Conservation (phyloP, 768 basidiomycete species). For the Suillus plorans region DNA sequence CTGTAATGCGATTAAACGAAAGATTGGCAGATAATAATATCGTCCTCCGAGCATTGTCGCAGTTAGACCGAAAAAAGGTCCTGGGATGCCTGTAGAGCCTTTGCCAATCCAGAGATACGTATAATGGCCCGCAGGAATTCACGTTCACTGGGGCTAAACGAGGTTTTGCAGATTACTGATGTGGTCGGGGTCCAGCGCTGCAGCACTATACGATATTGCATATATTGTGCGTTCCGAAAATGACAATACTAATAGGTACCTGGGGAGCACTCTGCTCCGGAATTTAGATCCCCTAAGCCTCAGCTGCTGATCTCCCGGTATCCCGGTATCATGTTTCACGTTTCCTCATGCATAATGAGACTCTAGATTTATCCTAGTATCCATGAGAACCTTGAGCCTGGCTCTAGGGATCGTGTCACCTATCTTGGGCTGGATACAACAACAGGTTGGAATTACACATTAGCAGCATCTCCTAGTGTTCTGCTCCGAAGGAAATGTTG, state of each 20-base stretch:
- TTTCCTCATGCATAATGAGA: not conserved
- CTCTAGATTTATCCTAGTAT: not conserved
- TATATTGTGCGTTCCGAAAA: not conserved
- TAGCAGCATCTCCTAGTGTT: not conserved
- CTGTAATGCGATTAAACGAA: too few relatives aligned
- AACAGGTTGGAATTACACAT: not conserved
- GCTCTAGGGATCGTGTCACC: not conserved
- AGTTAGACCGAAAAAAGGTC: too few relatives aligned
- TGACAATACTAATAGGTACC: not conserved
- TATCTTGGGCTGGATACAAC: not conserved
- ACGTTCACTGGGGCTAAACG: not conserved
- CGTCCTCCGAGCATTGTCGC: too few relatives aligned
- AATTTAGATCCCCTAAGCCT: not conserved
- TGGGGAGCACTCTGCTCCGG: not conserved
- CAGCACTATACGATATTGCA: not conserved
- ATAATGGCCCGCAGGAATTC: too few relatives aligned
- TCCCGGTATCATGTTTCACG: not conserved
- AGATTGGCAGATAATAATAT: too few relatives aligned
- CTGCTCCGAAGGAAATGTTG: not conserved
- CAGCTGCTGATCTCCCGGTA: not conserved
- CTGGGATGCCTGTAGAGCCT: too few relatives aligned
- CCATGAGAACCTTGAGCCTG: not conserved
- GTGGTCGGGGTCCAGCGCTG: not conserved
- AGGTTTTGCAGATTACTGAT: not conserved
- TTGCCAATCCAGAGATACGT: too few relatives aligned